Conservation (phyloP, 768 basidiomycete genomes). For the Termitomyces titanicus region DNA sequence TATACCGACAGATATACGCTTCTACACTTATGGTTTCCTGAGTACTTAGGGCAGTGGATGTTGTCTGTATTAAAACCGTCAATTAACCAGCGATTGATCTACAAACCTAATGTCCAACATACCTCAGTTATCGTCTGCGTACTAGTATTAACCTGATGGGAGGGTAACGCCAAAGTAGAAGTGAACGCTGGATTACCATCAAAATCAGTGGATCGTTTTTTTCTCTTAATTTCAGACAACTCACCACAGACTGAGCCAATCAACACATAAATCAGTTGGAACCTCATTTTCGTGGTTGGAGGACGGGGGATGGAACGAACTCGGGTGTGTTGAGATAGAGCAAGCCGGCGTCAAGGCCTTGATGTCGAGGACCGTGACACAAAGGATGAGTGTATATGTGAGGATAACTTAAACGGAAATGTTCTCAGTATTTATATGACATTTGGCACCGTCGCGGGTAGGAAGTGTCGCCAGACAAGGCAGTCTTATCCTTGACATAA, state of each 20-base stretch:
- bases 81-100: background rate
- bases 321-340: background rate
- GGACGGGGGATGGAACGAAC: background rate
- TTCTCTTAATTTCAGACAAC: background rate
- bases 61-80: no score
- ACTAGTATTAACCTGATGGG: no score
- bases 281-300: background rate
- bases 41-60: no score
- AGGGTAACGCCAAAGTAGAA: background rate
- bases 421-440: no score
- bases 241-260: no score
- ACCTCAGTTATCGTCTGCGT: background rate
- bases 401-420: no score
- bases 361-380: background rate
- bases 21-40: no score
- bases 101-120: background rate
- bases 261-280: background rate
- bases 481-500: no score
- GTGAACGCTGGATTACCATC: background rate
- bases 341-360: background rate
- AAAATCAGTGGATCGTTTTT: background rate
- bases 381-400: no score
- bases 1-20: background rate
- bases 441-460: no score
- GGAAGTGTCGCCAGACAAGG: no score